Conservation (phyloP, 352 stramenopile species). For the Globisporangium carolinianum region DNA sequence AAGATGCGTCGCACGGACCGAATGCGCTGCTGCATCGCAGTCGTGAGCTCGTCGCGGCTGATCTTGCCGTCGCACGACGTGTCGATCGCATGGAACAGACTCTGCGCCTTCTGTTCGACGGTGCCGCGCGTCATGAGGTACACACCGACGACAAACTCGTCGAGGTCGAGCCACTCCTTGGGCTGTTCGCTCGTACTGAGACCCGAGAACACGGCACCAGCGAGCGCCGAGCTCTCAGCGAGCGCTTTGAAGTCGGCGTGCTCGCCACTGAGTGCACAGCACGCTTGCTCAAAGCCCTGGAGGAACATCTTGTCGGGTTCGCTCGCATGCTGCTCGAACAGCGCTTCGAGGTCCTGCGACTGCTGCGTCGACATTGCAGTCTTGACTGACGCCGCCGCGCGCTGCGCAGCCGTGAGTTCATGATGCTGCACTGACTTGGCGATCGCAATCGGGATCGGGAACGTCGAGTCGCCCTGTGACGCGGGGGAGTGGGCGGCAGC, state of each 20-base stretch:
- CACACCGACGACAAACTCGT: conserved; percentile 77
- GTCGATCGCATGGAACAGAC: conserved; percentile 71
- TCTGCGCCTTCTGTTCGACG: conserved; percentile 74
- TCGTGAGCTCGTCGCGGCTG: conserved; percentile 64
- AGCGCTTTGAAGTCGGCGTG: conserved; percentile 62
- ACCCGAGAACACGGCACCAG: conserved; percentile 68
- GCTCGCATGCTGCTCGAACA: conserved; percentile 47
- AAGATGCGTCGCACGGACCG: conserved; percentile 71
- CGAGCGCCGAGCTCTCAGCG: conserved; percentile 50
- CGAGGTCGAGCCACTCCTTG: conserved; percentile 64
- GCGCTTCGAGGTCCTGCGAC: conserved; percentile 38
- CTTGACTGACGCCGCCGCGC: conserved; percentile 26
- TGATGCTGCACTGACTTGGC: not conserved
- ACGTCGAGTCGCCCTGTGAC: conserved; percentile 7
- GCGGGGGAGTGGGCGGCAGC: not conserved
- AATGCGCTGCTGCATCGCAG: conserved; percentile 63
- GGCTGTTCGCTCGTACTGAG: conserved; percentile 43
- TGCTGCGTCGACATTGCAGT: conserved; percentile 44
- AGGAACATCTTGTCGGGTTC: conserved; percentile 55
- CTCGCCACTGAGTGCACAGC: conserved; percentile 41
- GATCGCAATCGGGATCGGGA: not conserved
- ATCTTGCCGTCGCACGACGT: conserved; percentile 60
- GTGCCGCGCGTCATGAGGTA: conserved; percentile 80
- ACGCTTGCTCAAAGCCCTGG: conserved; percentile 54
- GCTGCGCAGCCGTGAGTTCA: conserved; percentile 11